Conservation (phyloP, 2,329 filamentous ascomycete species). For the Tolypocladium tropicale region DNA sequence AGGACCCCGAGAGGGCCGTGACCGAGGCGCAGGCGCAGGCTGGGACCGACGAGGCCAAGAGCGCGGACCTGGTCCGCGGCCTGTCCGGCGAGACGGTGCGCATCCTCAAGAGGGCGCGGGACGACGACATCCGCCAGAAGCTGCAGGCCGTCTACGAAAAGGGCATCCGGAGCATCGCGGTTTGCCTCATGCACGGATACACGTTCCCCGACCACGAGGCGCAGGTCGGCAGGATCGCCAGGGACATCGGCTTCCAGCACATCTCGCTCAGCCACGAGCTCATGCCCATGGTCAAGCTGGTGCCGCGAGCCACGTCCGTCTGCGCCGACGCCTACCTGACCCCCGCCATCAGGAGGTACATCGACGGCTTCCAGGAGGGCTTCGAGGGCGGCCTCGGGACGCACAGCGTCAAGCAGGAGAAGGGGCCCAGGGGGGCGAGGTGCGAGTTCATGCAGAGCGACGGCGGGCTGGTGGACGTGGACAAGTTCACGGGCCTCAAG, state of each 20-base stretch:
- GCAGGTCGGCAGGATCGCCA: slow-evolving; percentile 22
- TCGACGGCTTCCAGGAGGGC: slow-evolving; percentile 23
- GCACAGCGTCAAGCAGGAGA: slow-evolving; percentile 4
- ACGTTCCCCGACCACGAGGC: slow-evolving; percentile 46
- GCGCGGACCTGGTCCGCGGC: slow-evolving; percentile 53
- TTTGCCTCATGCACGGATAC: slow-evolving; percentile 68
- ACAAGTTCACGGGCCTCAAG: slow-evolving; percentile 56
- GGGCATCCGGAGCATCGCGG: slow-evolving; percentile 41
- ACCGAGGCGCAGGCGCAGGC: slow-evolving; percentile 12
- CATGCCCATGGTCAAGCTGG: slow-evolving; percentile 32
- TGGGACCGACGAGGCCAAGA: slow-evolving; percentile 24
- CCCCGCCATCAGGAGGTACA: slow-evolving; percentile 24
- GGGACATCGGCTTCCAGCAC: slow-evolving; percentile 28
- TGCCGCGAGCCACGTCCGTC: slow-evolving; percentile 30
- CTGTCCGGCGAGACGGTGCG: slow-evolving; percentile 60
- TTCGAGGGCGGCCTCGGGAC: slow-evolving; percentile 24
- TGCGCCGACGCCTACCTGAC: slow-evolving; percentile 34
- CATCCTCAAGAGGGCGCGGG: slow-evolving; percentile 50
- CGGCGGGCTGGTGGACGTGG: slow-evolving; percentile 40
- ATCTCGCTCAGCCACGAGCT: slow-evolving; percentile 26
- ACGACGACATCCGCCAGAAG: slow-evolving; percentile 41
- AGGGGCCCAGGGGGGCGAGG: slow-evolving; percentile 52
- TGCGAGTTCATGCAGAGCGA: slow-evolving; percentile 67
- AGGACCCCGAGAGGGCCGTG: slow-evolving; percentile 40
- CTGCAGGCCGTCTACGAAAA: slow-evolving; percentile 50